phyloP scores from a whole-genome alignment of 1,284 basidiomycete species.

The Agroathelia rolfsii region DNA sequence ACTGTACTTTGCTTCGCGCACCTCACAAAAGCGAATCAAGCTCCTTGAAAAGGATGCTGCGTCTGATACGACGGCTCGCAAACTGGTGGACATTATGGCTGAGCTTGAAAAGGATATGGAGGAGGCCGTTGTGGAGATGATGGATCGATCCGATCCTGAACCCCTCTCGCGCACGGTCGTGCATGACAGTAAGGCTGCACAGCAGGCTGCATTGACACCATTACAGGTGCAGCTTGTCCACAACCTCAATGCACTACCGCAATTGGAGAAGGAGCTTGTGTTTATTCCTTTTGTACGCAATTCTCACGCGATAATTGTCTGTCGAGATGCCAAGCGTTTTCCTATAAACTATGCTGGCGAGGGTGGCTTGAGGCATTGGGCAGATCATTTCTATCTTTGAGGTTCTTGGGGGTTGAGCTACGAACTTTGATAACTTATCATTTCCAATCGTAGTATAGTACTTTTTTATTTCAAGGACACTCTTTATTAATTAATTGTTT shows the following conservation, averaged over 20 bases:
- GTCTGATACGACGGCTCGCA: constrained; percentile 27
- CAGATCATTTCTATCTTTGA: constrained; percentile 4
- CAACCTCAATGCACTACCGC: constrained; percentile 8
- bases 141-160: constrained; percentile 21
- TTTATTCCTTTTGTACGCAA: constrained; percentile 4
- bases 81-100: constrained; percentile 45
- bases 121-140: constrained; percentile 37
- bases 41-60: constrained; percentile 41
- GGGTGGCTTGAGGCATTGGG: constrained; percentile 5
- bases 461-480: too few relatives aligned
- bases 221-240: constrained; percentile 1
- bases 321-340: constrained; percentile 6
- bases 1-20: constrained; percentile 39
- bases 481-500: too few relatives aligned
- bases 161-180: neutral
- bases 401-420: neutral
- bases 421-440: neutral
- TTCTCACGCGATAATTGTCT: constrained; percentile 5
- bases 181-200: neutral
- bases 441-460: neutral
- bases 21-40: constrained; percentile 51
- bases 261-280: constrained; percentile 10
- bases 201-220: constrained; percentile 1
- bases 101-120: constrained; percentile 52
- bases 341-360: too few relatives aligned